A percentile compares a stretch with the other conserved stretches of the same genome.
Evolutionary conservation across 2,329 filamentous ascomycete genomes (phyloP).

Genomic region (Aspergillus quadricinctus): DNA sequence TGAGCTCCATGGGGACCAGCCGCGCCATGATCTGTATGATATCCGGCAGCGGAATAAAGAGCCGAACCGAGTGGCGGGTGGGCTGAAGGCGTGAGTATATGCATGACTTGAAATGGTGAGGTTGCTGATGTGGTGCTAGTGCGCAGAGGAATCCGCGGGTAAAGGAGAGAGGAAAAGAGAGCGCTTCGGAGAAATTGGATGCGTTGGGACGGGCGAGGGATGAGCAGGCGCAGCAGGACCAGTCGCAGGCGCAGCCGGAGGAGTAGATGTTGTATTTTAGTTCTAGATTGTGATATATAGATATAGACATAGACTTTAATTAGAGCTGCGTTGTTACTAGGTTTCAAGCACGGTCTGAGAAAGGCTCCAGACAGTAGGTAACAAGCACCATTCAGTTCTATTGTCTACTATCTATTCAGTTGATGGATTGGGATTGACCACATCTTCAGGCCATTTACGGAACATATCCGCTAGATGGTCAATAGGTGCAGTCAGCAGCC

Average conservation of each 20-base stretch:
- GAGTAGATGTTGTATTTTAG: not conserved
- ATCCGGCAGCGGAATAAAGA: conserved; percentile 6
- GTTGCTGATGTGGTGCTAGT: conserved; percentile 4
- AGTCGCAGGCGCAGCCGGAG: not conserved
- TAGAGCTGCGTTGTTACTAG: not conserved
- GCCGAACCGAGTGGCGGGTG: conserved; percentile 9
- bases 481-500: conserved; percentile 53
- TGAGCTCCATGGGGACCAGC: conserved; percentile 14
- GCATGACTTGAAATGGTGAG: not conserved
- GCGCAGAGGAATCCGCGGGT: conserved; percentile 14
- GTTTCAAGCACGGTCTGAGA: too few species aligned
- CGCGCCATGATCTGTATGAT: conserved; percentile 11
- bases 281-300: not conserved
- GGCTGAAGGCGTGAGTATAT: conserved; percentile 17
- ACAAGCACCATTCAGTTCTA: not conserved
- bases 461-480: conserved; percentile 55
- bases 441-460: conserved; percentile 47
- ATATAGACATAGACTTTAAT: not conserved
- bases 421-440: conserved; percentile 1
- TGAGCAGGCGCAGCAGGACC: not conserved
- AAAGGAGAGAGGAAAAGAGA: conserved; percentile 13
- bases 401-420: conserved; percentile 3
- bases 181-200: conserved; percentile 15
- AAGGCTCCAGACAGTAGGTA: too few species aligned
- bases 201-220: conserved; percentile 6